A percentile compares a stretch with the other conserved stretches of the same genome.
Conservation (phyloP, 2,329 filamentous ascomycete genomes). For the Trichoderma endophyticum region DNA sequence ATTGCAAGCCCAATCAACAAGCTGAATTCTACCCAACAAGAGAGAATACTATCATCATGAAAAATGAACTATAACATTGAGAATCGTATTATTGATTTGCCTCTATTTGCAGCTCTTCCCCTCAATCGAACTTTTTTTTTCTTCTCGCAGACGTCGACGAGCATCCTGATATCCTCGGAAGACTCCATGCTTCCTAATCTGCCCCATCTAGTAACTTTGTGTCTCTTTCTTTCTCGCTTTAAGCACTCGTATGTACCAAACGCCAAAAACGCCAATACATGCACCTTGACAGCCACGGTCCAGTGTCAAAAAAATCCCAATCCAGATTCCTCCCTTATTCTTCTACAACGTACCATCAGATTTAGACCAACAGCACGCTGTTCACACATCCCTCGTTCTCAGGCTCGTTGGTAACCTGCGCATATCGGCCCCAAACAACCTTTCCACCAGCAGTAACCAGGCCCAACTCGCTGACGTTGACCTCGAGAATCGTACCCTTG, state of each 20-base stretch:
- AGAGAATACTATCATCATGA: background rate
- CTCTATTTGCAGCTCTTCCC: background rate
- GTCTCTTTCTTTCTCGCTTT: conserved; percentile 13
- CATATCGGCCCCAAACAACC: conserved; percentile 87
- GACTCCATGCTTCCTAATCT: conserved; percentile 2
- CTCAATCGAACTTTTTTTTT: background rate
- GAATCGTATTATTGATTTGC: background rate
- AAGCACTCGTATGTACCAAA: conserved; percentile 23
- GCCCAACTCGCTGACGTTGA: conserved; percentile 89
- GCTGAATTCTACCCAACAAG: background rate
- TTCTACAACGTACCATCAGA: background rate
- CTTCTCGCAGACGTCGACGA: background rate
- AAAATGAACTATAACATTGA: background rate
- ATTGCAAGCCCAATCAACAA: background rate
- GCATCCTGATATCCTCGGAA: background rate
- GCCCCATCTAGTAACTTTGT: background rate
- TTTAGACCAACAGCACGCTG: conserved; percentile 35
- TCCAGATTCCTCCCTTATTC: background rate
- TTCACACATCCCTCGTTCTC: conserved; percentile 49
- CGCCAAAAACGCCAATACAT: conserved; percentile 28
- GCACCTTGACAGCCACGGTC: conserved; percentile 20
- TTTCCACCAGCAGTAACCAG: conserved; percentile 89
- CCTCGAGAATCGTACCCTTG: conserved; percentile 77
- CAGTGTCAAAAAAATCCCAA: background rate
- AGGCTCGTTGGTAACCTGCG: conserved; percentile 48